These are phyloP conservation scores for Suhomyces vadensis DNA, from an alignment of 805 yeast genomes.

Conservation along the genomic window DNA sequence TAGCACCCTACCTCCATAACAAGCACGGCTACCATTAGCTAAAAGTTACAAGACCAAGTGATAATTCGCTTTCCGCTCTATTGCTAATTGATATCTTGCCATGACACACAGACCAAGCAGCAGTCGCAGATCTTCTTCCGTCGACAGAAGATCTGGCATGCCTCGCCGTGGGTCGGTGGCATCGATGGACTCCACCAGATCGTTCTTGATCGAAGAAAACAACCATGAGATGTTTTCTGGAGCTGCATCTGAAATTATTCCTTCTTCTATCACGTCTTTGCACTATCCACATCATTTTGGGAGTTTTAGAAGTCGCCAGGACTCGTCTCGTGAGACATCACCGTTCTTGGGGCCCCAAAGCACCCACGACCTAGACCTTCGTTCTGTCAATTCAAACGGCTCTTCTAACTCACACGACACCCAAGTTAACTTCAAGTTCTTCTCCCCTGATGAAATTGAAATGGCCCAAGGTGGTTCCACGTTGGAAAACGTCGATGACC, in stretches of 20 bases:
- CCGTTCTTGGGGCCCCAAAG: slow-evolving; percentile 32
- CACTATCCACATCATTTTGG: slow-evolving; percentile 65
- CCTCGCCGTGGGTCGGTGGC: slow-evolving; percentile 36
- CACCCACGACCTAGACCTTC: slow-evolving; percentile 30
- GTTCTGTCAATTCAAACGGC: slow-evolving; percentile 35
- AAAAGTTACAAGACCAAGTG: too few relatives aligned
- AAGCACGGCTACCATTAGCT: too few relatives aligned
- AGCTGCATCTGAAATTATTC: slow-evolving; percentile 72
- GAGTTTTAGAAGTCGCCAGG: slow-evolving; percentile 20
- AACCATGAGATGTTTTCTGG: slow-evolving; percentile 75
- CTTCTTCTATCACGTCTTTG: slow-evolving; percentile 74
- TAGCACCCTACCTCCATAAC: too few relatives aligned
- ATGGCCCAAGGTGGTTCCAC: slow-evolving; percentile 88
- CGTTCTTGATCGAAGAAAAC: slow-evolving; percentile 52
- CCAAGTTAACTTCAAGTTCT: slow-evolving; percentile 65
- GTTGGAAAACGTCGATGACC: slow-evolving; percentile 53
- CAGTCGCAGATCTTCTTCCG: slow-evolving; percentile 12
- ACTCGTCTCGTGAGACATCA: slow-evolving; percentile 31
- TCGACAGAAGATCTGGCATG: slow-evolving; percentile 20
- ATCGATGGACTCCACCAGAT: slow-evolving; percentile 31
- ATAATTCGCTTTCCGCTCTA: too few relatives aligned
- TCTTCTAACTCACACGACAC: slow-evolving; percentile 40
- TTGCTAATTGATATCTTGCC: not conserved
- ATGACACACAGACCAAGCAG: not conserved
- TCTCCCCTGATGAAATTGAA: slow-evolving; percentile 79